These are phyloP conservation scores for Mycena kentingensis DNA, from an alignment of 768 basidiomycete genomes.

Conservation along the genomic window DNA sequence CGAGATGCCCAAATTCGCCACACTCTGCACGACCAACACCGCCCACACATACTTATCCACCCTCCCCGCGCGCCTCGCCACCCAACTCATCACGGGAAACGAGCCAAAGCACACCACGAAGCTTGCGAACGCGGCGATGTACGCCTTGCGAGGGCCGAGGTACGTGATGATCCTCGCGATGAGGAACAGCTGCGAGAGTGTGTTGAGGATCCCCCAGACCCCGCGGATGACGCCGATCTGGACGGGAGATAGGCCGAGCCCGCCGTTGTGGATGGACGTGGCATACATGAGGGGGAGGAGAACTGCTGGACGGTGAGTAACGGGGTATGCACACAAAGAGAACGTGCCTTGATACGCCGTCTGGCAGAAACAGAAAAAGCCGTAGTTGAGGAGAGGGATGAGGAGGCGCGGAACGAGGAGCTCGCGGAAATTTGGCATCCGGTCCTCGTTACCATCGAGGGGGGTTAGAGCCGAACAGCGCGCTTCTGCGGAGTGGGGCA, in stretches of 20 bases:
- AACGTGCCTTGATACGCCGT: constrained; percentile 18
- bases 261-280: constrained; percentile 55
- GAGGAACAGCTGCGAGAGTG: constrained; percentile 50
- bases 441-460: neutral
- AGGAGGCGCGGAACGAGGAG: constrained; percentile 20
- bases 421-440: constrained; percentile 13
- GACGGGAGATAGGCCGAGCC: constrained; percentile 54
- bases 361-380: constrained; percentile 25
- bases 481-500: neutral
- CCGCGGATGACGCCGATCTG: constrained; percentile 56
- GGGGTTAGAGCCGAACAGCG: constrained; percentile 1
- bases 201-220: constrained; percentile 53
- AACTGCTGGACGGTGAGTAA: constrained; percentile 5
- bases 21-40: neutral
- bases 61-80: constrained; percentile 4
- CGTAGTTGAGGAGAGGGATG: constrained; percentile 22
- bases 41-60: neutral
- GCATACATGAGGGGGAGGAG: constrained; percentile 40
- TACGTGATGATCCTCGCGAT: constrained; percentile 47
- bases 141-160: constrained; percentile 51
- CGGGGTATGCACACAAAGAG: neutral
- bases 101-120: constrained; percentile 19
- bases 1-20: neutral
- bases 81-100: constrained; percentile 15
- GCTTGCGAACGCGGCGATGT: constrained; percentile 31